Evolutionary conservation across 2,329 filamentous ascomycete species (phyloP), one percentile per base, ranked within the genome.

Genomic region (Hypoxylon sp.): DNA sequence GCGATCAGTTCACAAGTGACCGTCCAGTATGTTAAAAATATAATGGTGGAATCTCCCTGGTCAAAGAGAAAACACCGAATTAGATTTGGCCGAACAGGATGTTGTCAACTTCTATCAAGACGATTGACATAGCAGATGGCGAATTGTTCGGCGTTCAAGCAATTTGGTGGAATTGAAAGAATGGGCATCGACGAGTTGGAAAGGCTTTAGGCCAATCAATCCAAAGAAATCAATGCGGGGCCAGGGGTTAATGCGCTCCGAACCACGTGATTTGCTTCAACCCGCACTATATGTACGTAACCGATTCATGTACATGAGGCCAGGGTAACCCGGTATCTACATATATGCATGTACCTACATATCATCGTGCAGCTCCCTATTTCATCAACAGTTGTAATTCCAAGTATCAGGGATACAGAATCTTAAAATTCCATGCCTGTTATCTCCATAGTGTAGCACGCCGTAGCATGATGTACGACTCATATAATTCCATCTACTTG

Each of bases 161-260:
- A 58, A 65, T 63, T 66, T 68, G 61, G 65, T 68, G 65, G 68
- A 59, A 70, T 70, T 68, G 64, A 62, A 52, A 48, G 53, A 55
- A 47, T 55, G 35, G 39, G 33, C 24, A 26, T 29, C 42, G 47
- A n/a, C 29, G 29, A 31, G 24, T 44, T 11, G 33, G 42, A 24
- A 51, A 37, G 9, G 4, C 47, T 22, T 22, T 44, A 19, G 42
- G 26, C 60, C 64, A 67, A 67, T 64, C 47, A 67, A 17, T 33
- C 31, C 8, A 10, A 14, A 17, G 35, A 24, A 13, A 39, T 48
- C 19, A 33, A 3, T 22, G n/a, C 17, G 2, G n/a, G 68, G 54
- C 46, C 22, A 9, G 53, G 51, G 39, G 24, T 65, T 70, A 59
- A 60, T 61, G 48, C 68, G 58, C 2, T 54, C 60, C 68, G 52